Base-by-base conservation (phyloP, 495 filamentous ascomycete species). In the Annulohypoxylon nitens region DNA sequence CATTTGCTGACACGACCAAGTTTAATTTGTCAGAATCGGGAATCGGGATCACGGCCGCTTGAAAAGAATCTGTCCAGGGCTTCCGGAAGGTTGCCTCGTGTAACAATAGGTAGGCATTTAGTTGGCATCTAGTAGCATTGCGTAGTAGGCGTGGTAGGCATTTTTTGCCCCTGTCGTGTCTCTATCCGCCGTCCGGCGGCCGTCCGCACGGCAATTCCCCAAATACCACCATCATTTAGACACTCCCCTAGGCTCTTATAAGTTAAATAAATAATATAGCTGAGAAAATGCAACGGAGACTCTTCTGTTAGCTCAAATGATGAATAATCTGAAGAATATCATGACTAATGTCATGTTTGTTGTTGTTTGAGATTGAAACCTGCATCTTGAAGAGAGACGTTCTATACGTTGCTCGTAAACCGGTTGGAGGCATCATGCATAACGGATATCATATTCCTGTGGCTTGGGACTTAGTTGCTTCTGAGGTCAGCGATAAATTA, bases 1-100 rank as follows among this genome's bases (percentile, higher is more conserved):
- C 18, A 33, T 51, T 47, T 47, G 54, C 60, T 60, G 64, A 73
- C 60, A 73, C 36, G 39, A 30, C 23, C 37, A 14, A 37, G 4
- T 20, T 64, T 54, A 74, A 74, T 74, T 74, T 69, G 71, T 74
- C 71, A 74, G 65, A 51, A 61, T 74, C 71, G 69, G 65, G 51
- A 61, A 58, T 60, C 64, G 51, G 59, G 16, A 61, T 8, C 34
- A 37, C 61, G 61, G 41, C 23, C 33, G 34, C 57, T 55, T 25
- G 36, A 1, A 23, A 61, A 34, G 18, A 34, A 8, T n/a, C 1
- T 30, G 30, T 54, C 14, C 39, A 43, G 12, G 10, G 10, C 36
- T 7, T 55, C 11, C n/a, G 50, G 37, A 63, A 45, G 55, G 62
- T 71, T 61, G 57, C 16, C 47, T 58, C 47, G 59, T 70, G 67